Evolutionary conservation across 2,329 filamentous ascomycete species (phyloP), one percentile per base, ranked within the genome.

Genomic region (Aspergillus spinulosporus): DNA sequence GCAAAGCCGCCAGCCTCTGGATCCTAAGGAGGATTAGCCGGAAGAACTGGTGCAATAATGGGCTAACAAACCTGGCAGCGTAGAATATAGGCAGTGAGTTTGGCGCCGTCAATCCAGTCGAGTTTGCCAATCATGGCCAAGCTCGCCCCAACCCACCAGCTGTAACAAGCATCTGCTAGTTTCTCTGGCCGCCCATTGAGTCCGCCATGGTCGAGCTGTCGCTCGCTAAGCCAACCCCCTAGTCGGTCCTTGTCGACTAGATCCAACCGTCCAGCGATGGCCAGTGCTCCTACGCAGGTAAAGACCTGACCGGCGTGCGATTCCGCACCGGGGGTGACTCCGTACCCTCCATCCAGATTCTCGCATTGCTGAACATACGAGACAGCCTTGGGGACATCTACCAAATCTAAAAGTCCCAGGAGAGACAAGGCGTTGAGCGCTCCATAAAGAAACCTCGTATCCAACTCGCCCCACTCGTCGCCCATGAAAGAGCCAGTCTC

Each of bases 141-240:
- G 71, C 92, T 96, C 69, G 90, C 93, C 68, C 93, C 78, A 44
- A 97, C 94, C 94, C 94, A 99, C 94, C 94, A 99, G 72, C 91
- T 96, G 76, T 99, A 99, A 77, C 94, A 99, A 11, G 96, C 93
- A 72, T 99, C 94, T 71, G 96, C 93, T 60, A 89, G 78, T 79
- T 99, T 99, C 76, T 97, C 94, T 0, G 94, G 94, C 48, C 94
- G 84, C 2, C 94, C 94, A 71, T 99, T 99, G 49, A 99, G 78
- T 0, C 94, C 94, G 31, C 94, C 94, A 47, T 87, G 88, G 7
- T 90, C 84, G 29, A 96, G 80, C 72, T 99, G 94, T 60, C 94
- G 84, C 75, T 99, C 94, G 73, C 92, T 96, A 52, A 99, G 80
- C 94, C 94, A 99, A 48, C 86, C 84, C 14, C 87, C 92, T 3